Percentiles rank a stretch among this genome's conserved stretches.
Evolutionary conservation across 2,329 filamentous ascomycete species (phyloP).

Genomic region (Tympanopsis confertula): DNA sequence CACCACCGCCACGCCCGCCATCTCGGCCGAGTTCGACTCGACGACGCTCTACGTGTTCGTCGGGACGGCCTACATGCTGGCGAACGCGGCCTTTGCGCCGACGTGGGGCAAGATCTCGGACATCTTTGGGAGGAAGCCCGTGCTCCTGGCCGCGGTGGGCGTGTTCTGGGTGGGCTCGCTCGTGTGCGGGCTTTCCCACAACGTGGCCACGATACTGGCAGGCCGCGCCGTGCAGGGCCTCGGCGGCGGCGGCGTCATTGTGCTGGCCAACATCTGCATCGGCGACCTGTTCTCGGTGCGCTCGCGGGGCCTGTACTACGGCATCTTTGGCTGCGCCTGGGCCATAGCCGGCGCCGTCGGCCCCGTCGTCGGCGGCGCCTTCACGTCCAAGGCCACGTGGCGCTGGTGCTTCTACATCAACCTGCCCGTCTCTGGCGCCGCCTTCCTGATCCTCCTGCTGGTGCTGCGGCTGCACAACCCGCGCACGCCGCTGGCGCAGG

Average conservation of each 20-base stretch:
- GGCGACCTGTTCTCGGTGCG: constrained; percentile 18
- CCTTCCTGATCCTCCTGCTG: constrained; percentile 35
- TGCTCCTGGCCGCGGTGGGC: constrained; percentile 14
- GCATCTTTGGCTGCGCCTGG: constrained; percentile 42
- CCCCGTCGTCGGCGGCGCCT: constrained; percentile 1
- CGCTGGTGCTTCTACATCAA: constrained; percentile 39
- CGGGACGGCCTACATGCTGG: constrained; percentile 48
- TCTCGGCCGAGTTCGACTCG: constrained; percentile 32
- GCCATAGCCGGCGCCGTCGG: constrained; percentile 8
- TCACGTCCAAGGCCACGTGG: constrained; percentile 29
- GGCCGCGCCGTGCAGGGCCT: constrained; percentile 14
- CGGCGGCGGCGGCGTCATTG: constrained; percentile 17
- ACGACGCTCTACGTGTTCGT: constrained; percentile 53
- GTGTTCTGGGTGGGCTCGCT: constrained; percentile 20
- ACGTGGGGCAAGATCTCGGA: constrained; percentile 38
- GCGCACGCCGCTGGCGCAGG: constrained; percentile 36
- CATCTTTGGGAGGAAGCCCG: constrained; percentile 24
- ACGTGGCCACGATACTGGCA: constrained; percentile 18
- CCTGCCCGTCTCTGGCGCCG: constrained; percentile 17
- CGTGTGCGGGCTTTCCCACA: constrained; percentile 14
- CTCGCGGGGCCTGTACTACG: constrained; percentile 26
- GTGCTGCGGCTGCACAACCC: constrained; percentile 45
- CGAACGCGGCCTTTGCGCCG: constrained; percentile 40
- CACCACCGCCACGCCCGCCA: constrained; percentile 33
- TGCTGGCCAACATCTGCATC: constrained; percentile 18